Percentiles rank a stretch among this genome's conserved stretches.
phyloP scores from a whole-genome alignment of 306 rosid species.

The Argentina anserina region DNA sequence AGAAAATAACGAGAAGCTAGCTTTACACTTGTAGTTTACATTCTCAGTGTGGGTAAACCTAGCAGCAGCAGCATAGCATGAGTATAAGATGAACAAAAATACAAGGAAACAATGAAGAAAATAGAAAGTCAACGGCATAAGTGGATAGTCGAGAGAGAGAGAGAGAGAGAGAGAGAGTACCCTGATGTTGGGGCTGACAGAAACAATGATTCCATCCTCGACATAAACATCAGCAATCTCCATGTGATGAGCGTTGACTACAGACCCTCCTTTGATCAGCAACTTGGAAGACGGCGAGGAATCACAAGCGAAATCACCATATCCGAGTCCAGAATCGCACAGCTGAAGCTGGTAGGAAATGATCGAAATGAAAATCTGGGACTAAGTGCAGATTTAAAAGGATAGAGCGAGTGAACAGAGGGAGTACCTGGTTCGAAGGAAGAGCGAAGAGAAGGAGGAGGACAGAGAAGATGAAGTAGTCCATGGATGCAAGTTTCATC shows the following conservation, averaged over 20 bases:
- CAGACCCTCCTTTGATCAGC: constrained; percentile 75
- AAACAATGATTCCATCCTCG: constrained; percentile 66
- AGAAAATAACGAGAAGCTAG: neutral
- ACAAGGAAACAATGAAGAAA: too few species aligned
- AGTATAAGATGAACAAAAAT: too few species aligned
- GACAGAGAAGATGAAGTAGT: too few species aligned
- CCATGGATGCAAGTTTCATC: too few species aligned
- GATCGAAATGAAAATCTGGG: neutral
- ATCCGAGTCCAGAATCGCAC: constrained; percentile 63
- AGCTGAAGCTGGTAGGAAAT: constrained; percentile 42
- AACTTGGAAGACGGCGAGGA: constrained; percentile 31
- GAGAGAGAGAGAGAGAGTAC: constrained; percentile 14
- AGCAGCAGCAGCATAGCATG: neutral
- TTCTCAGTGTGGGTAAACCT: too few species aligned
- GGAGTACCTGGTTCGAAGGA: neutral
- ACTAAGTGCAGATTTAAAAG: too few species aligned
- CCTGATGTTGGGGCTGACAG: constrained; percentile 62
- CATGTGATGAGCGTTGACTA: constrained; percentile 73
- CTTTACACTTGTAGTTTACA: neutral
- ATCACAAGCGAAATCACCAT: constrained; percentile 43
- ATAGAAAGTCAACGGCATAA: constrained; percentile 10
- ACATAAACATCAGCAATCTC: constrained; percentile 86
- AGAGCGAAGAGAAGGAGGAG: too few species aligned
- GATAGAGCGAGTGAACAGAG: neutral
- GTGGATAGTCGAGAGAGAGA: neutral